Percentiles rank a stretch among this genome's conserved stretches.
These are phyloP conservation scores for Fomitopsis pulvina DNA, from an alignment of 768 basidiomycete species.

Conservation along the genomic window DNA sequence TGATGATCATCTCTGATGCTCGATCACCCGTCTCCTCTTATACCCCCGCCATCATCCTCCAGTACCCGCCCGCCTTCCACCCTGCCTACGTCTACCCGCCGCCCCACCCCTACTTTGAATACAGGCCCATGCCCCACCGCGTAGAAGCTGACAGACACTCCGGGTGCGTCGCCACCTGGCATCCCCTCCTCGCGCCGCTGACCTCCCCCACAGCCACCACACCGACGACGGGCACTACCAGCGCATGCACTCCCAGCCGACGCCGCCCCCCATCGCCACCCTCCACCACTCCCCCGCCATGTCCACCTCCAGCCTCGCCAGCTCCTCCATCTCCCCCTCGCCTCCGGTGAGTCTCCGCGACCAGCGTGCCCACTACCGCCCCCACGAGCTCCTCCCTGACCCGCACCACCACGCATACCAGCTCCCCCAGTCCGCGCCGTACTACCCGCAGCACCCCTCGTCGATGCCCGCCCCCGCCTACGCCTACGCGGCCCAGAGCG, in stretches of 20 bases:
- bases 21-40: conserved; percentile 1
- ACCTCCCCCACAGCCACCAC: conserved; percentile 20
- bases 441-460: conserved; percentile 15
- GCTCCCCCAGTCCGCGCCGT: conserved; percentile 19
- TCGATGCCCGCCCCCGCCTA: conserved; percentile 11
- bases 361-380: conserved; percentile 22
- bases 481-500: conserved; percentile 9
- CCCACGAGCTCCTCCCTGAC: conserved; percentile 27
- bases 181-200: conserved; percentile 13
- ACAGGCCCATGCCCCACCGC: conserved; percentile 43
- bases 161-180: conserved; percentile 25
- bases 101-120: conserved; percentile 8
- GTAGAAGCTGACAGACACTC: conserved; percentile 32
- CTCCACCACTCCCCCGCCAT: conserved; percentile 55
- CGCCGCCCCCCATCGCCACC: conserved; percentile 43
- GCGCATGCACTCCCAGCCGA: conserved; percentile 28
- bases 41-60: conserved; percentile 4
- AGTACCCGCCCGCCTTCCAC: conserved; percentile 14
- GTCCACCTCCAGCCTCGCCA: conserved; percentile 53
- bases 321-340: conserved; percentile 52
- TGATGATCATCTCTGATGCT: conserved; percentile 6
- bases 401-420: conserved; percentile 27
- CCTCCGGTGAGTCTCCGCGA: conserved; percentile 34
- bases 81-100: conserved; percentile 13
- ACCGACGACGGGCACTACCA: conserved; percentile 38